Evolutionary conservation across 169 alveolate species (phyloP).

Genomic region (Plasmodium chabaudi): DNA sequence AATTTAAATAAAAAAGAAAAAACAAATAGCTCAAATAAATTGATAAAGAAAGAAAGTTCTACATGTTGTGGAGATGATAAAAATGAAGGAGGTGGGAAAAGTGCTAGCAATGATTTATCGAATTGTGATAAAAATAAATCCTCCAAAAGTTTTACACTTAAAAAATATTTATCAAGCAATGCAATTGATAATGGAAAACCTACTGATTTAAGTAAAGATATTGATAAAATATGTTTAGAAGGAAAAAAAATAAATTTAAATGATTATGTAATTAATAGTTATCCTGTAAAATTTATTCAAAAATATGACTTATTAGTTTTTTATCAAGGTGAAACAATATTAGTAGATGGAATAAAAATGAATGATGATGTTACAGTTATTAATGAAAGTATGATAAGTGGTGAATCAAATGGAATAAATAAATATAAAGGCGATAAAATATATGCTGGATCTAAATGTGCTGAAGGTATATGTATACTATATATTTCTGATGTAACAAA

Average conservation of each 20-base stretch:
- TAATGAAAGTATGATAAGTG: slow-evolving; percentile 75
- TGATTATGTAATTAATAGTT: slow-evolving; percentile 50
- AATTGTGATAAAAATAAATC: too few species aligned
- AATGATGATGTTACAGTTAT: slow-evolving; percentile 55
- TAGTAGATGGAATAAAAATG: slow-evolving; percentile 65
- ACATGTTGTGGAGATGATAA: neutral
- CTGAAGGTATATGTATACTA: slow-evolving; percentile 33
- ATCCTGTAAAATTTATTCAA: slow-evolving; percentile 67
- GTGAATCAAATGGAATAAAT: slow-evolving; percentile 53
- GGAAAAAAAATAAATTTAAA: slow-evolving; percentile 51
- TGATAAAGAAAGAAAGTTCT: neutral
- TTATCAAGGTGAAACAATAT: slow-evolving; percentile 62
- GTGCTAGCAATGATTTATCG: neutral
- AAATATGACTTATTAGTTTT: slow-evolving; percentile 55
- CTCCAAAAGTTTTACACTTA: too few species aligned
- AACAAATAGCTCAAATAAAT: neutral
- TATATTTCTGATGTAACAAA: slow-evolving; percentile 49
- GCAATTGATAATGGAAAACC: neutral
- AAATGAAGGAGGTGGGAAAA: neutral
- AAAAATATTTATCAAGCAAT: too few species aligned
- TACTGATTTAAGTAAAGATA: neutral
- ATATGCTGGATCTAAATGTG: slow-evolving; percentile 76
- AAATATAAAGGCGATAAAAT: slow-evolving; percentile 70
- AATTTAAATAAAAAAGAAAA: neutral
- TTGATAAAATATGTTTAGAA: slow-evolving; percentile 22